A percentile compares a stretch with the other conserved stretches of the same genome.
These are phyloP conservation scores for Xylaria cubensis DNA, from an alignment of 495 filamentous ascomycete species.

Conservation along the genomic window DNA sequence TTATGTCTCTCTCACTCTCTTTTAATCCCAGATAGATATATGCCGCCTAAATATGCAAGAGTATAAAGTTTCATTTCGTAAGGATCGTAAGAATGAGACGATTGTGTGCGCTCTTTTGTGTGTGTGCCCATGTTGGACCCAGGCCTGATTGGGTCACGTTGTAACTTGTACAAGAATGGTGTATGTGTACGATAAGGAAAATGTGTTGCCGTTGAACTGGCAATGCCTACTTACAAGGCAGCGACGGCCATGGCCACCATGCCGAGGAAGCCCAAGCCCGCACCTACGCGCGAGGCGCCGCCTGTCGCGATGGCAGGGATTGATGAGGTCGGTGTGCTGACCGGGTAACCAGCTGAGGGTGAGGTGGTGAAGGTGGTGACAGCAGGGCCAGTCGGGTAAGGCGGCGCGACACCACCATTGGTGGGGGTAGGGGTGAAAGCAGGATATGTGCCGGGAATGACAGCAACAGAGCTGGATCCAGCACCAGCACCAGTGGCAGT, in stretches of 20 bases:
- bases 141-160: slow-evolving; percentile 8
- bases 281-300: slow-evolving; percentile 43
- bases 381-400: slow-evolving; percentile 36
- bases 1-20: neutral
- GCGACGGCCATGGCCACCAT: slow-evolving; percentile 38
- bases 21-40: slow-evolving; percentile 5
- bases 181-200: slow-evolving; percentile 13
- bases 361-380: slow-evolving; percentile 39
- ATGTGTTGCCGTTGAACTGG: slow-evolving; percentile 23
- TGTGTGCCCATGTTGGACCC: slow-evolving; percentile 15
- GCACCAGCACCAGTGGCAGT: slow-evolving; percentile 42
- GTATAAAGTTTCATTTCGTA: slow-evolving; percentile 42
- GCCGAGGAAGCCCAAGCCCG: slow-evolving; percentile 47
- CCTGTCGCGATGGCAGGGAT: slow-evolving; percentile 41
- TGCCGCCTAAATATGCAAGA: slow-evolving; percentile 27
- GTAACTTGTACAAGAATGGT: slow-evolving; percentile 34
- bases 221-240: slow-evolving; percentile 40
- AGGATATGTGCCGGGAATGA: slow-evolving; percentile 56
- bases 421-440: slow-evolving; percentile 33
- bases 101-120: slow-evolving; percentile 26
- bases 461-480: slow-evolving; percentile 47
- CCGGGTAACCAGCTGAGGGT: slow-evolving; percentile 40
- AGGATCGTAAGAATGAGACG: slow-evolving; percentile 52
- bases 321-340: slow-evolving; percentile 31
- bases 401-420: slow-evolving; percentile 30